These are phyloP conservation scores for Phialophora chinensis DNA, from an alignment of 2,329 filamentous ascomycete genomes.

Conservation along the genomic window DNA sequence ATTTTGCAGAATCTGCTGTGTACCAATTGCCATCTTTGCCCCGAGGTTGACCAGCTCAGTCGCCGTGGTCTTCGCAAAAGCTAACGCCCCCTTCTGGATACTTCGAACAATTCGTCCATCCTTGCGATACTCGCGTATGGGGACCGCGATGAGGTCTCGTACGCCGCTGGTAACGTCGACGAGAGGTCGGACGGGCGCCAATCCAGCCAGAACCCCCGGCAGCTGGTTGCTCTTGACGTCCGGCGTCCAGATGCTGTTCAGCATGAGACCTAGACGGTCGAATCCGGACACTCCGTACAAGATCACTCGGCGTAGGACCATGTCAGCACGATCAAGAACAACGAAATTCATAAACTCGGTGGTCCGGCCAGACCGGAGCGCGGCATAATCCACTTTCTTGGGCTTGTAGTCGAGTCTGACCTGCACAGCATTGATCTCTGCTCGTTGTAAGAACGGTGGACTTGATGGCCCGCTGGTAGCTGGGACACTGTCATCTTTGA, in stretches of 20 bases:
- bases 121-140: conserved; percentile 89
- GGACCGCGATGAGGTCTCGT: conserved; percentile 83
- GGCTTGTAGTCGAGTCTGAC: conserved; percentile 96
- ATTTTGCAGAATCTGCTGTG: conserved; percentile 88
- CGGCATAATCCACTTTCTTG: conserved; percentile 94
- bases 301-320: conserved; percentile 86
- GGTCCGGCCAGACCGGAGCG: conserved; percentile 88
- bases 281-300: conserved; percentile 92
- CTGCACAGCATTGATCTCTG: conserved; percentile 82
- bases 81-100: conserved; percentile 85
- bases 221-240: conserved; percentile 90
- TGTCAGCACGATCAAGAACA: conserved; percentile 83
- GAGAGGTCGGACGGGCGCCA: conserved; percentile 86
- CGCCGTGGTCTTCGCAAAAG: conserved; percentile 91
- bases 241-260: conserved; percentile 97
- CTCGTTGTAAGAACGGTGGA: conserved; percentile 83
- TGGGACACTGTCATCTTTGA: conserved; percentile 75
- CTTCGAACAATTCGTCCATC: conserved; percentile 91
- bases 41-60: conserved; percentile 93
- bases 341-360: conserved; percentile 99
- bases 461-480: conserved; percentile 69
- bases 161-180: conserved; percentile 91
- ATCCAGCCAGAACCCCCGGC: conserved; percentile 82
- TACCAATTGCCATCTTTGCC: conserved; percentile 91
- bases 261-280: conserved; percentile 82